Evolutionary conservation across 2,329 filamentous ascomycete species (phyloP).

Genomic region (Sclerotinia glacialis): DNA sequence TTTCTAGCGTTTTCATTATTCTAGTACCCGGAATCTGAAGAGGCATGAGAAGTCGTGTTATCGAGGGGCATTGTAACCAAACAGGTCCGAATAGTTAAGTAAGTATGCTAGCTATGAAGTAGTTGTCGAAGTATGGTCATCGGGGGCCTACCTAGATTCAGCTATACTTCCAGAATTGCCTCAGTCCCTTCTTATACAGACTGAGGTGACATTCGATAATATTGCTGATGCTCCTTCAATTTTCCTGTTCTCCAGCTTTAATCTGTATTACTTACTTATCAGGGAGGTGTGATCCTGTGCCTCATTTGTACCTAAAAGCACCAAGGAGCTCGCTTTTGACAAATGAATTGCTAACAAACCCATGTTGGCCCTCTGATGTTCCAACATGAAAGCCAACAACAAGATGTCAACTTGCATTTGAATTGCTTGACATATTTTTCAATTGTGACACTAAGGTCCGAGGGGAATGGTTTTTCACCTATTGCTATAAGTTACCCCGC

Average conservation of each 20-base stretch:
- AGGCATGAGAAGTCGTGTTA: not conserved
- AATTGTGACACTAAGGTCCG: not conserved
- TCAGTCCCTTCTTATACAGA: not conserved
- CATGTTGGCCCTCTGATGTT: too few species aligned
- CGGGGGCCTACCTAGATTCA: not conserved
- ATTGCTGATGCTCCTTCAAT: not conserved
- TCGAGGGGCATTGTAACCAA: not conserved
- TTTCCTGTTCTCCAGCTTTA: not conserved
- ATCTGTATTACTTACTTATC: not conserved
- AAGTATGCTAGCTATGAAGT: not conserved
- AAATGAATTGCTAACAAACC: not conserved
- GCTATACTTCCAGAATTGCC: not conserved
- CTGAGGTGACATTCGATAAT: not conserved
- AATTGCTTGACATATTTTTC: not conserved
- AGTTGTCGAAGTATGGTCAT: not conserved
- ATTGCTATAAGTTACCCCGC: slow-evolving; percentile 2
- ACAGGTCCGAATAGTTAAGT: not conserved
- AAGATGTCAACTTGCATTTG: too few species aligned
- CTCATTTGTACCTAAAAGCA: slow-evolving; percentile 4
- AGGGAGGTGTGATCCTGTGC: not conserved
- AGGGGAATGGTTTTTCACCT: not conserved
- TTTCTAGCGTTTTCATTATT: not conserved
- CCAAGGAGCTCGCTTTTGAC: not conserved
- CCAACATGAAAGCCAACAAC: too few species aligned
- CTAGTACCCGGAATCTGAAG: not conserved